Conservation (phyloP, 176 grass and related monocot genomes). For the Oryza glaberrima region DNA sequence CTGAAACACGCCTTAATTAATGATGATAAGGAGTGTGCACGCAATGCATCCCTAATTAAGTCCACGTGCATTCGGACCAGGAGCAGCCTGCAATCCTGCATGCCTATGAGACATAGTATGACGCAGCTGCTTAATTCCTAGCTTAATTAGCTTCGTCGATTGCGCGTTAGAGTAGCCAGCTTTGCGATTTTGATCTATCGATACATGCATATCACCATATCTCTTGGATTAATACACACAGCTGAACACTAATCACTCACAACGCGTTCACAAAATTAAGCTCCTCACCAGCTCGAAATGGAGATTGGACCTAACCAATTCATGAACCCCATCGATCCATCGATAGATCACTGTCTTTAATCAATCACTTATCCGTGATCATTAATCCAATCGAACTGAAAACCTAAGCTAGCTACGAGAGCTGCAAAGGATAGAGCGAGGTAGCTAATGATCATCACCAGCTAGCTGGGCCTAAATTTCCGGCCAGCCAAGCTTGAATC, state of each 20-base stretch:
- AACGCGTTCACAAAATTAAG: background rate
- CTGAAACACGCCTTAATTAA: conserved; percentile 31
- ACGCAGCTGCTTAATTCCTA: background rate
- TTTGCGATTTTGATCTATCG: background rate
- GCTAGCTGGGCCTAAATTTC: background rate
- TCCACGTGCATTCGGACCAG: background rate
- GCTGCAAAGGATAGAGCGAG: background rate
- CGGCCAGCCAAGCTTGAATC: background rate
- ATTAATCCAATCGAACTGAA: conserved; percentile 9
- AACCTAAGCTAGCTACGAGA: conserved; percentile 12
- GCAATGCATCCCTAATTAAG: background rate
- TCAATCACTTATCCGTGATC: background rate
- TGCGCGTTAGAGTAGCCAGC: background rate
- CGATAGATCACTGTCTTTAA: background rate
- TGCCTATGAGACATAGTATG: no score
- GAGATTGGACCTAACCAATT: background rate
- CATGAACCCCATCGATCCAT: background rate
- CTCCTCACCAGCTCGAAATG: background rate
- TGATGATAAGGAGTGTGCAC: background rate
- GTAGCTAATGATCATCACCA: background rate
- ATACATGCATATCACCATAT: no score
- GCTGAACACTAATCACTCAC: background rate
- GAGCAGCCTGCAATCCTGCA: background rate
- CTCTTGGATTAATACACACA: background rate
- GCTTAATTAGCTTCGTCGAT: background rate